Evolutionary conservation across 257 asterid species (phyloP).

Genomic region (Datura wrightii): DNA sequence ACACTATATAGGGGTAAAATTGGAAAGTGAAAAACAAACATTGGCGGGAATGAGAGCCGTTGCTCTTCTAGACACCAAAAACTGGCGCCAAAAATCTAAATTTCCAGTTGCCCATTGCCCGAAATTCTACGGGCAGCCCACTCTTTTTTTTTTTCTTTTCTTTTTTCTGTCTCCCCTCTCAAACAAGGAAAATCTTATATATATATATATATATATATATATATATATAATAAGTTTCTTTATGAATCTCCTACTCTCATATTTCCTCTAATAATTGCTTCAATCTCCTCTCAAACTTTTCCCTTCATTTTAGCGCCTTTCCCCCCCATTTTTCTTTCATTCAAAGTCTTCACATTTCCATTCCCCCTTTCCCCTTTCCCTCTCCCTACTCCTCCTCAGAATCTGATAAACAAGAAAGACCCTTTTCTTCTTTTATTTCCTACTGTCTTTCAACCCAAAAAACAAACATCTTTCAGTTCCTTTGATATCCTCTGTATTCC

Average conservation of each 20-base stretch:
- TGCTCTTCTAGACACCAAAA: constrained; percentile 49
- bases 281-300: constrained; percentile 29
- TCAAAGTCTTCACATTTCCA: constrained; percentile 33
- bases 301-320: constrained; percentile 66
- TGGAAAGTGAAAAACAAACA: not conserved
- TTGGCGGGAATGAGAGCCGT: constrained; percentile 51
- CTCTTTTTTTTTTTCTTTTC: not conserved
- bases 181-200: not conserved
- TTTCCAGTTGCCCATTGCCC: constrained; percentile 52
- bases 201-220: not conserved
- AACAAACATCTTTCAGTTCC: constrained; percentile 1
- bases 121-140: constrained; percentile 54
- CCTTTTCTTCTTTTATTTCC: constrained; percentile 33
- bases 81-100: constrained; percentile 61
- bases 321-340: constrained; percentile 31
- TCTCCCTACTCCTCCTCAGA: not conserved
- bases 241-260: constrained; percentile 24
- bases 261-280: constrained; percentile 27
- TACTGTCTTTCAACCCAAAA: constrained; percentile 27
- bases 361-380: constrained; percentile 6
- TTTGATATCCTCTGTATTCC: not conserved
- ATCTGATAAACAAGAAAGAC: constrained; percentile 33
- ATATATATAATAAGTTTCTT: constrained; percentile 29
- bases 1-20: not conserved
- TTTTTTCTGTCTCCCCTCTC: no score